These are phyloP conservation scores for Colletotrichum kahawae DNA, from an alignment of 2,329 filamentous ascomycete genomes.

Conservation along the genomic window DNA sequence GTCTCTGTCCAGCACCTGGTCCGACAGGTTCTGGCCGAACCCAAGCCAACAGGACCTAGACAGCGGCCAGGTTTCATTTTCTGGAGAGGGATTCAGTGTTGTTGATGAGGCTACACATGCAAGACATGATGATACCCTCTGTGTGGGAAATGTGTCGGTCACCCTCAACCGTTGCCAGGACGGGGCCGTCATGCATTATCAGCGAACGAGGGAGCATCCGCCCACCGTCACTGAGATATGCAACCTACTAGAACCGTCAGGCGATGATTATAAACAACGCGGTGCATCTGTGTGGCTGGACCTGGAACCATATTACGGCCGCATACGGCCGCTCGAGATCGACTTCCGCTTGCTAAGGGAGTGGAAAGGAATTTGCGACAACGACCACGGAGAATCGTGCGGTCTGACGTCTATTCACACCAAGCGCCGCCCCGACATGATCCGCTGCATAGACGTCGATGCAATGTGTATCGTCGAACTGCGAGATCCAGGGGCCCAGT, in stretches of 20 bases:
- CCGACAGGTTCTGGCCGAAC: not conserved
- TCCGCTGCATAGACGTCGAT: not conserved
- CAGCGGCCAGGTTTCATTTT: not conserved
- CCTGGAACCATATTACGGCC: not conserved
- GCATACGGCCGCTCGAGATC: fast-evolving
- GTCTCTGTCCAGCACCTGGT: not conserved
- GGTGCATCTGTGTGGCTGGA: not conserved
- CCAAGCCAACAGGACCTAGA: not conserved
- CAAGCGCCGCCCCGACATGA: not conserved
- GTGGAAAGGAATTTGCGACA: not conserved
- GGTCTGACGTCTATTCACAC: not conserved
- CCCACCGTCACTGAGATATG: not conserved
- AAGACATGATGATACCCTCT: not conserved
- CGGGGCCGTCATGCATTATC: not conserved
- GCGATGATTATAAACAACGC: not conserved
- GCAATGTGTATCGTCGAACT: not conserved
- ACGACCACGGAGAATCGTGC: not conserved
- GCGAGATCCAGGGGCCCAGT: not conserved
- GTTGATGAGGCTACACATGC: not conserved
- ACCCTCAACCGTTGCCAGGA: not conserved
- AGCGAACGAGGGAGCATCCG: not conserved
- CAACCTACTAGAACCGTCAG: not conserved
- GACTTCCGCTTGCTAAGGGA: not conserved
- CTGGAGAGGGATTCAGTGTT: not conserved
- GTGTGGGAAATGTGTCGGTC: not conserved